These are phyloP conservation scores for Globisporangium yorkense DNA, from an alignment of 352 stramenopile species.

Conservation along the genomic window DNA sequence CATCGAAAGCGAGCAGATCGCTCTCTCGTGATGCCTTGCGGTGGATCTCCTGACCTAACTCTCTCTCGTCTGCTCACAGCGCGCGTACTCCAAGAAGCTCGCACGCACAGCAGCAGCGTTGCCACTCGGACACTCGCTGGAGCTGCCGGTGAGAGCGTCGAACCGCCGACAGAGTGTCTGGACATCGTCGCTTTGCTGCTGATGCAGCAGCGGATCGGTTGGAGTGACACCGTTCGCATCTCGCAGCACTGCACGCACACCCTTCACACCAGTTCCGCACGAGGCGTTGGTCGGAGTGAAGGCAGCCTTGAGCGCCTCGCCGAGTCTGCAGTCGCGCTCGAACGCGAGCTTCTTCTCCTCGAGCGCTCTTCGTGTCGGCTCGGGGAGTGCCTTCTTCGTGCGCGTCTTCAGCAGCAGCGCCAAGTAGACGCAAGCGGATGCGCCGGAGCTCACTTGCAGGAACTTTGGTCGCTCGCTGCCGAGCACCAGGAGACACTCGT, in stretches of 20 bases:
- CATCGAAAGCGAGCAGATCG: neutral
- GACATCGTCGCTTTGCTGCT: constrained; percentile 8
- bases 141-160: constrained; percentile 28
- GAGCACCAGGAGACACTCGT: constrained; percentile 51
- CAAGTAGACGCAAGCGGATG: constrained; percentile 51
- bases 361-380: constrained; percentile 19
- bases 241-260: constrained; percentile 33
- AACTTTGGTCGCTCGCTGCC: constrained; percentile 61
- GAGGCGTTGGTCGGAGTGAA: constrained; percentile 32
- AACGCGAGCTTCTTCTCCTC: constrained; percentile 26
- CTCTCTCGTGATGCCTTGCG: no score
- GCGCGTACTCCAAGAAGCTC: constrained; percentile 30
- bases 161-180: constrained; percentile 29
- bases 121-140: constrained; percentile 4
- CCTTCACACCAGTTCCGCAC: constrained; percentile 44
- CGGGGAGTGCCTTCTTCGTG: constrained; percentile 15
- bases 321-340: constrained; percentile 46
- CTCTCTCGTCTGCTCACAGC: neutral
- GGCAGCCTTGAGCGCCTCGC: constrained; percentile 32
- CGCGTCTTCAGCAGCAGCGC: constrained; percentile 49
- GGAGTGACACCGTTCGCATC: neutral
- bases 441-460: constrained; percentile 21
- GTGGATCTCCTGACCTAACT: no score
- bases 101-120: constrained; percentile 10
- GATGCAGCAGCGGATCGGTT: neutral